These are phyloP conservation scores for Leucocoprinus birnbaumii DNA, from an alignment of 768 basidiomycete genomes.

Conservation along the genomic window DNA sequence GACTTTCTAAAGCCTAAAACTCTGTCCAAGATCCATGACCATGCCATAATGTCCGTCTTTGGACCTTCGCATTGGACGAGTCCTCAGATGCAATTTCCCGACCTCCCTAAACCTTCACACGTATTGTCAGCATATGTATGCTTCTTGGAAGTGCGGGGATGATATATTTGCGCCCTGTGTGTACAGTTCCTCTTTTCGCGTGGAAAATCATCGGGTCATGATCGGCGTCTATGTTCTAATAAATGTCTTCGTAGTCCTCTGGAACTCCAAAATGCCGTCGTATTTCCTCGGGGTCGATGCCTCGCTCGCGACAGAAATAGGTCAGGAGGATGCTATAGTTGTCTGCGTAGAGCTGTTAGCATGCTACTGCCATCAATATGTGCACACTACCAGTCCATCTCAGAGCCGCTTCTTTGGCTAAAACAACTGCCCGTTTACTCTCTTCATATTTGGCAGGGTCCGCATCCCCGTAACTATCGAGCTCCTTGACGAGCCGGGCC, in stretches of 20 bases:
- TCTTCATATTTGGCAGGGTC: slow-evolving; percentile 83
- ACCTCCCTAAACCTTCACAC: slow-evolving; percentile 1
- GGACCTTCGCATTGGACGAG: too few species aligned
- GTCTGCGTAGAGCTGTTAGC: slow-evolving; percentile 36
- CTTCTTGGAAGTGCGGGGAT: background rate
- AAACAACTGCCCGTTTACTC: slow-evolving; percentile 63
- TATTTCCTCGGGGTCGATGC: slow-evolving; percentile 58
- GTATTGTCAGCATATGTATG: background rate
- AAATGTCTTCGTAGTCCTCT: slow-evolving; percentile 79
- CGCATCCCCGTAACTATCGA: slow-evolving; percentile 76
- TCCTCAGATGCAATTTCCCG: slow-evolving; percentile 3
- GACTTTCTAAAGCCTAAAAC: too few species aligned
- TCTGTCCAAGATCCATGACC: too few species aligned
- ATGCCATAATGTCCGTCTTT: too few species aligned
- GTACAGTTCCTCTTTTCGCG: slow-evolving; percentile 1
- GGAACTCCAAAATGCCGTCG: slow-evolving; percentile 63
- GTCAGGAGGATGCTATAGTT: slow-evolving; percentile 67
- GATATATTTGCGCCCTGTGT: background rate
- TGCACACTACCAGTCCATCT: slow-evolving; percentile 81
- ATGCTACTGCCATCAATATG: background rate
- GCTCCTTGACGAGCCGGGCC: slow-evolving; percentile 53
- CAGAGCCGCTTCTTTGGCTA: slow-evolving; percentile 80
- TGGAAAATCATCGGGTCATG: slow-evolving; percentile 5
- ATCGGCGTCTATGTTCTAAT: slow-evolving; percentile 19
- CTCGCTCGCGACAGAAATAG: slow-evolving; percentile 62